Evolutionary conservation across 2,329 filamentous ascomycete genomes (phyloP).

Genomic region (Botrytis byssoidea): DNA sequence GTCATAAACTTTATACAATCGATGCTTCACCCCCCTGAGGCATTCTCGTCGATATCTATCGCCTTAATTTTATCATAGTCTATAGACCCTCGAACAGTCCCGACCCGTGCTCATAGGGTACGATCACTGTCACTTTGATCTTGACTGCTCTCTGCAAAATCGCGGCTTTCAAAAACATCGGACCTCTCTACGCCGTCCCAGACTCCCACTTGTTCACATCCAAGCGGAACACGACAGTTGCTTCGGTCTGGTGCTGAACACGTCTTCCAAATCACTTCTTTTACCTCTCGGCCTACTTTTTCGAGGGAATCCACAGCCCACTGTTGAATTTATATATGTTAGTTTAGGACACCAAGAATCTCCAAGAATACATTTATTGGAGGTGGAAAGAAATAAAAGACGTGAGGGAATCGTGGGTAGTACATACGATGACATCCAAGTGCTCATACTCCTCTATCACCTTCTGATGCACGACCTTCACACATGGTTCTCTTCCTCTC

Average conservation of each 20-base stretch:
- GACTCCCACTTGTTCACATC: slow-evolving; percentile 35
- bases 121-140: slow-evolving; percentile 19
- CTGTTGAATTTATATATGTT: background rate
- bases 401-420: too few relatives aligned
- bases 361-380: background rate
- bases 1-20: background rate
- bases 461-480: slow-evolving; percentile 76
- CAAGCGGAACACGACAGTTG: slow-evolving; percentile 31
- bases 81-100: too few relatives aligned
- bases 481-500: slow-evolving; percentile 75
- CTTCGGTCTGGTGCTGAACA: slow-evolving; percentile 41
- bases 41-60: background rate
- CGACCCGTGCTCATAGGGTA: background rate
- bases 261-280: slow-evolving; percentile 82
- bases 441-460: slow-evolving; percentile 88
- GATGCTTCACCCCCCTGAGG: background rate
- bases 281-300: slow-evolving; percentile 77
- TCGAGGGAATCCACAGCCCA: slow-evolving; percentile 90
- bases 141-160: background rate
- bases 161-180: slow-evolving; percentile 33
- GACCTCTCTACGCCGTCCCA: slow-evolving; percentile 29
- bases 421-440: slow-evolving; percentile 69
- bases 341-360: background rate
- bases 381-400: too few relatives aligned
- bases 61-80: background rate